Conservation (phyloP, 2,329 filamentous ascomycete genomes). For the Talaromyces albobiverticillius region DNA sequence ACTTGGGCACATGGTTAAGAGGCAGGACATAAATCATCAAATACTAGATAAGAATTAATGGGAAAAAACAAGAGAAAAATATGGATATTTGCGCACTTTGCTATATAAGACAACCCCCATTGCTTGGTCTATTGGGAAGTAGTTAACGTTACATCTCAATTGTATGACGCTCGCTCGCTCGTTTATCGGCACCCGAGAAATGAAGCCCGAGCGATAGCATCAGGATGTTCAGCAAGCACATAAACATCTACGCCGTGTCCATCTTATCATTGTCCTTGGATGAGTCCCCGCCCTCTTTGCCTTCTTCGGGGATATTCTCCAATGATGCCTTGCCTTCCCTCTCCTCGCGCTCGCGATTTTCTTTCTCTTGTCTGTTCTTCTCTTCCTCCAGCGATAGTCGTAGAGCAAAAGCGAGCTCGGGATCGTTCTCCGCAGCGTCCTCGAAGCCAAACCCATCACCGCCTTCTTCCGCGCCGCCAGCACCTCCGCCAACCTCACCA, state of each 20-base stretch:
- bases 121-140: slow-evolving; percentile 6
- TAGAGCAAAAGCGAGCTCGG: slow-evolving; percentile 88
- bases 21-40: slow-evolving; percentile 44
- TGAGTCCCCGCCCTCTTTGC: slow-evolving; percentile 46
- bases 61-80: not conserved
- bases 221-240: not conserved
- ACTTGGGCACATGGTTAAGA: slow-evolving; percentile 75
- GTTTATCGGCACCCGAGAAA: too few relatives aligned
- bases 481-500: slow-evolving; percentile 67
- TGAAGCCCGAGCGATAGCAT: not conserved
- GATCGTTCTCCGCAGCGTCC: slow-evolving; percentile 79
- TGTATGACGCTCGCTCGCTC: not conserved
- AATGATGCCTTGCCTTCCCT: slow-evolving; percentile 71
- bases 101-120: slow-evolving; percentile 7
- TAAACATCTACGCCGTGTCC: slow-evolving; percentile 73
- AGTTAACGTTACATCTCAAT: not conserved
- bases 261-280: slow-evolving; percentile 68
- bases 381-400: slow-evolving; percentile 99
- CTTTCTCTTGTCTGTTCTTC: slow-evolving; percentile 86
- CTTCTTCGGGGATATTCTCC: slow-evolving; percentile 78
- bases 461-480: slow-evolving; percentile 42
- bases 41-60: not conserved
- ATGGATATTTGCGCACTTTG: not conserved
- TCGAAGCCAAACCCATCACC: slow-evolving; percentile 66
- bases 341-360: slow-evolving; percentile 71